Percentiles rank a stretch among this genome's conserved stretches.
Evolutionary conservation across 148 eudicot species (phyloP).

Genomic region (Rhododendron kiyosumense): DNA sequence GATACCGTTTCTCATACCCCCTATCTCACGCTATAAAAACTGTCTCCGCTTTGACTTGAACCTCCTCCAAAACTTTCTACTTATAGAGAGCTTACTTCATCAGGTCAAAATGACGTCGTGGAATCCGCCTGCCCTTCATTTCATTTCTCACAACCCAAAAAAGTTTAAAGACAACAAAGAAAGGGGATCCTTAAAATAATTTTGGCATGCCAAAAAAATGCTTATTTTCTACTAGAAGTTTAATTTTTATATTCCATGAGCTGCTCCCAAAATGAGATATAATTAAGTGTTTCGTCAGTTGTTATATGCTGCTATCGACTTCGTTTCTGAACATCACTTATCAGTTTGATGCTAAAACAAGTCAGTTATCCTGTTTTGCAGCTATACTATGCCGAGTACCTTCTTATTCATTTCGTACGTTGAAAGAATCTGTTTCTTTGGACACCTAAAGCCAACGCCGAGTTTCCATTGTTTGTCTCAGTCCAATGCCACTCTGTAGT

Average conservation of each 20-base stretch:
- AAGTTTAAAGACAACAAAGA: too few species aligned
- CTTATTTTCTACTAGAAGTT: not conserved
- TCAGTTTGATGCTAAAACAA: not conserved
- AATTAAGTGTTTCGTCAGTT: not conserved
- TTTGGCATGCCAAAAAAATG: too few species aligned
- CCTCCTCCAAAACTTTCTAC: not conserved
- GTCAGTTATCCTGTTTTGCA: conserved; percentile 15
- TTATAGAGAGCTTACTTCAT: too few species aligned
- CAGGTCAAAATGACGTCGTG: too few species aligned
- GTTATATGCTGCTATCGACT: too few species aligned
- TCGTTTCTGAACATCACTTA: not conserved
- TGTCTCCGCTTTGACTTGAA: too few species aligned
- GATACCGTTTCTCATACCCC: too few species aligned
- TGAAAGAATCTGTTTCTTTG: not conserved
- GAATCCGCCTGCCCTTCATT: too few species aligned
- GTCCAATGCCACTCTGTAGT: not conserved
- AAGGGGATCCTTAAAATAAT: too few species aligned
- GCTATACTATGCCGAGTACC: conserved; percentile 38
- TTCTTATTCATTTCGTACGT: conserved; percentile 36
- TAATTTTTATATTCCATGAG: not conserved
- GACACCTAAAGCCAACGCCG: not conserved
- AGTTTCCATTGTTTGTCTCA: not conserved
- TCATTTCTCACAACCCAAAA: too few species aligned
- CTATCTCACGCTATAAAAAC: too few species aligned
- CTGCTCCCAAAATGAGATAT: not conserved